Percentiles rank a stretch among this genome's conserved stretches.
Conservation (phyloP, 2,329 filamentous ascomycete species). For the Phaeosphaeria sp. region DNA sequence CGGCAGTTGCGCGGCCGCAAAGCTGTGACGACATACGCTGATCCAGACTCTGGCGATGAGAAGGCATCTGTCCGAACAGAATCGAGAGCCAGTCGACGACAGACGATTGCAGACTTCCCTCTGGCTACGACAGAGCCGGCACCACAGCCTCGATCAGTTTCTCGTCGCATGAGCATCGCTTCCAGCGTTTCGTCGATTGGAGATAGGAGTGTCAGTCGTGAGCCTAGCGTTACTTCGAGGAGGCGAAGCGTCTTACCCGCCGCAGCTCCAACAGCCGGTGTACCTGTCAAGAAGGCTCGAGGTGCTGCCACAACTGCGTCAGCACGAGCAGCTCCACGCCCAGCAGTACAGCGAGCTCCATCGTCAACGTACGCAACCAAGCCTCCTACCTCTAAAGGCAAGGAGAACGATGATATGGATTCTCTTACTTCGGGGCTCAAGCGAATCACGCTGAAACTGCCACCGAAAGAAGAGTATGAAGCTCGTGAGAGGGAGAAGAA, state of each 20-base stretch:
- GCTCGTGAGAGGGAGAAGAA: slow-evolving; percentile 57
- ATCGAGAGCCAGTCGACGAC: slow-evolving; percentile 39
- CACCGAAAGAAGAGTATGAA: slow-evolving; percentile 64
- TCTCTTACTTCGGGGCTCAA: slow-evolving; percentile 60
- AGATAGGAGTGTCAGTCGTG: slow-evolving; percentile 42
- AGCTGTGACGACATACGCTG: slow-evolving; percentile 57
- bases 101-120: slow-evolving; percentile 51
- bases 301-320: slow-evolving; percentile 50
- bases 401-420: slow-evolving; percentile 53
- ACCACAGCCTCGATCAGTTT: slow-evolving; percentile 29
- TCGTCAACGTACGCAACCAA: slow-evolving; percentile 43
- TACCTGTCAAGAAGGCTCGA: slow-evolving; percentile 68
- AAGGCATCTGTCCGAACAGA: slow-evolving; percentile 29
- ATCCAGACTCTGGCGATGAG: slow-evolving; percentile 55
- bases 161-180: slow-evolving; percentile 54
- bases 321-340: slow-evolving; percentile 40
- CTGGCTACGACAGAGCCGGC: slow-evolving; percentile 29
- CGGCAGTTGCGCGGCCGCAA: slow-evolving; percentile 77
- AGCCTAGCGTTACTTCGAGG: slow-evolving; percentile 50
- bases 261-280: slow-evolving; percentile 37
- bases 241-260: slow-evolving; percentile 33
- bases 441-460: slow-evolving; percentile 66
- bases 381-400: slow-evolving; percentile 23
- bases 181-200: slow-evolving; percentile 52
- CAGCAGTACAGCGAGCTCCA: slow-evolving; percentile 52